A percentile compares a stretch with the other conserved stretches of the same genome.
Evolutionary conservation across 129 eudicot species (phyloP).

Genomic region (Flaveria trinervia): DNA sequence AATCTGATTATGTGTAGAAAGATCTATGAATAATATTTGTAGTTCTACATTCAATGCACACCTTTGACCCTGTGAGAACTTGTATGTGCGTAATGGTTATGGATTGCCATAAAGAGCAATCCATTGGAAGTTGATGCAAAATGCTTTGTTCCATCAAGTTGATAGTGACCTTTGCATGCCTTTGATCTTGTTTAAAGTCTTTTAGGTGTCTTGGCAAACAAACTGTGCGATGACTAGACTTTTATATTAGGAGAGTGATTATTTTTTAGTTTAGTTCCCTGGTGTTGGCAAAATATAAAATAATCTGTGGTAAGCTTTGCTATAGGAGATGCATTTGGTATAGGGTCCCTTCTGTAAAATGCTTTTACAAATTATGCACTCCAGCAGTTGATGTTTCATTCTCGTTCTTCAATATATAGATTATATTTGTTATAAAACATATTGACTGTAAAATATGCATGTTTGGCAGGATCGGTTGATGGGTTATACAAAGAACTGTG

Average conservation of each 20-base stretch:
- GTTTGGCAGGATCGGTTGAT: constrained; percentile 45
- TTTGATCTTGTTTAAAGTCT: no score
- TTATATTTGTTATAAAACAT: not conserved
- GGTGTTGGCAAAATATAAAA: no score
- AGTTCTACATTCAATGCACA: not conserved
- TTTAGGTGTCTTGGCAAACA: no score
- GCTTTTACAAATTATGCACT: not conserved
- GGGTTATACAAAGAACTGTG: constrained; percentile 78
- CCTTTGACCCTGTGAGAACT: constrained; percentile 4
- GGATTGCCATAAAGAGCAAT: no score
- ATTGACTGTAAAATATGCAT: constrained; percentile 5
- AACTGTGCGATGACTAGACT: no score
- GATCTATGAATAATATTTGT: not conserved
- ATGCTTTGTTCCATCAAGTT: no score
- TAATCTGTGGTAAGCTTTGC: no score
- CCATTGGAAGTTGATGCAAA: no score
- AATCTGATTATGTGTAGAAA: not conserved
- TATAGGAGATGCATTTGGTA: constrained; percentile 2
- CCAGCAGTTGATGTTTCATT: not conserved
- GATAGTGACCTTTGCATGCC: no score
- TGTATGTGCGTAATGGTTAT: not conserved
- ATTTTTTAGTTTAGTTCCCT: no score
- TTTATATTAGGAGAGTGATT: no score
- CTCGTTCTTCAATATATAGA: not conserved
- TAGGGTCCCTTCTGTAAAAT: not conserved